Conservation (phyloP, 371 early-diverging fungal genomes). For the Mucor piriformis region DNA sequence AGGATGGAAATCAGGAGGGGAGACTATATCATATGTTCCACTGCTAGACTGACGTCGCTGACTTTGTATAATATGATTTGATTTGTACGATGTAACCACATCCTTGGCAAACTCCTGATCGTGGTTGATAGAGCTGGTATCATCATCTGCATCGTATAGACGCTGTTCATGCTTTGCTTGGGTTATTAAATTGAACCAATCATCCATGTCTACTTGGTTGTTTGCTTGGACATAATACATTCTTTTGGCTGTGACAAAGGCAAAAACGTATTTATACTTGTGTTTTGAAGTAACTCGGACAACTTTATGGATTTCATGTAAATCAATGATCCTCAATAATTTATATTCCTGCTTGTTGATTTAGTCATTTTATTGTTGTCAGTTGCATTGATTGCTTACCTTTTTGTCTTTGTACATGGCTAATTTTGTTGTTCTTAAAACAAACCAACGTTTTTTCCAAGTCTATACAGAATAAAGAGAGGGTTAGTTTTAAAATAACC, state of each 20-base stretch:
- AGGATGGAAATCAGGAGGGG: background rate
- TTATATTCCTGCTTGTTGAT: conserved; percentile 79
- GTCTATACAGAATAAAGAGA: conserved; percentile 47
- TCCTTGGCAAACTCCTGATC: conserved; percentile 57
- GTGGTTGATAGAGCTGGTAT: conserved; percentile 47
- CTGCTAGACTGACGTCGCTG: conserved; percentile 24
- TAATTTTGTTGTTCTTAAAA: conserved; percentile 74
- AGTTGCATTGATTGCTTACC: conserved; percentile 35
- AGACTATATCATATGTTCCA: conserved; percentile 3
- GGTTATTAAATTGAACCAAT: conserved; percentile 68
- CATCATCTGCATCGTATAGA: conserved; percentile 51
- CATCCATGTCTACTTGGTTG: conserved; percentile 65
- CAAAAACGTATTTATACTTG: conserved; percentile 71
- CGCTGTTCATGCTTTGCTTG: conserved; percentile 52
- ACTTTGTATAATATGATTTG: conserved; percentile 31
- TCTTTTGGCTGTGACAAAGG: conserved; percentile 73
- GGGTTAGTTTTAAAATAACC: background rate
- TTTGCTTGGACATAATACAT: conserved; percentile 78
- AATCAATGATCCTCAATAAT: conserved; percentile 72
- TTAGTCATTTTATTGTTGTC: background rate
- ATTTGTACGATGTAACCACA: conserved; percentile 40
- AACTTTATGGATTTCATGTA: conserved; percentile 74
- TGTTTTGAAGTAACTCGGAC: conserved; percentile 74
- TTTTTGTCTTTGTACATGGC: conserved; percentile 88
- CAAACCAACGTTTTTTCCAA: conserved; percentile 90